Percentiles rank a stretch among this genome's conserved stretches.
phyloP scores from a whole-genome alignment of 2,329 filamentous ascomycete species.

The Rosellinia necatrix region DNA sequence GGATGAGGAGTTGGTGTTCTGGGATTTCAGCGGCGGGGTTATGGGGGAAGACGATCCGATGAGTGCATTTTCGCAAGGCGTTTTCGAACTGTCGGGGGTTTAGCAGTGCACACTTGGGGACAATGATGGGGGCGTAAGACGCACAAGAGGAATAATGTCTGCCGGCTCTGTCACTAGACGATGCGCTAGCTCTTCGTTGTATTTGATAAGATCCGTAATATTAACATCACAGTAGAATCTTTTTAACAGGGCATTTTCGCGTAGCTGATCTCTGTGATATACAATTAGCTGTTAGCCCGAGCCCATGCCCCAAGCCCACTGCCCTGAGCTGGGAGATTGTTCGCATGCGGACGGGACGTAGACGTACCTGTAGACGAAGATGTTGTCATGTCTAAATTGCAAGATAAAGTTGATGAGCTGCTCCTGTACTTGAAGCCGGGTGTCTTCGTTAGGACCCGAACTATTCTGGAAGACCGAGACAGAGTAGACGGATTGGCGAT shows the following conservation, averaged over 20 bases:
- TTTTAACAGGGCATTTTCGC: constrained; percentile 91
- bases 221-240: constrained; percentile 97
- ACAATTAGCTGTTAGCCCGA: not conserved
- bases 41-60: constrained; percentile 88
- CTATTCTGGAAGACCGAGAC: constrained; percentile 77
- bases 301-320: not conserved
- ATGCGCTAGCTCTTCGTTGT: constrained; percentile 93
- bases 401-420: constrained; percentile 90
- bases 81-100: constrained; percentile 74
- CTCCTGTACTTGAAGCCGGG: constrained; percentile 72
- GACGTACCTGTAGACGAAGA: constrained; percentile 86
- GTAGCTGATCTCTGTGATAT: constrained; percentile 78
- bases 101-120: constrained; percentile 1
- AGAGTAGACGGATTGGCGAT: constrained; percentile 85
- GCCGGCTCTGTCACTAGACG: constrained; percentile 86
- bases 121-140: constrained; percentile 35
- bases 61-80: constrained; percentile 88
- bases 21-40: constrained; percentile 71
- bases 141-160: constrained; percentile 87
- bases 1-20: constrained; percentile 91
- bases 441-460: constrained; percentile 69
- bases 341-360: not conserved
- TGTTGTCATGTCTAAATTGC: constrained; percentile 90
- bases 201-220: constrained; percentile 92
- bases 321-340: not conserved